These are phyloP conservation scores for Cytospora mali DNA, from an alignment of 2,329 filamentous ascomycete species.

Conservation along the genomic window DNA sequence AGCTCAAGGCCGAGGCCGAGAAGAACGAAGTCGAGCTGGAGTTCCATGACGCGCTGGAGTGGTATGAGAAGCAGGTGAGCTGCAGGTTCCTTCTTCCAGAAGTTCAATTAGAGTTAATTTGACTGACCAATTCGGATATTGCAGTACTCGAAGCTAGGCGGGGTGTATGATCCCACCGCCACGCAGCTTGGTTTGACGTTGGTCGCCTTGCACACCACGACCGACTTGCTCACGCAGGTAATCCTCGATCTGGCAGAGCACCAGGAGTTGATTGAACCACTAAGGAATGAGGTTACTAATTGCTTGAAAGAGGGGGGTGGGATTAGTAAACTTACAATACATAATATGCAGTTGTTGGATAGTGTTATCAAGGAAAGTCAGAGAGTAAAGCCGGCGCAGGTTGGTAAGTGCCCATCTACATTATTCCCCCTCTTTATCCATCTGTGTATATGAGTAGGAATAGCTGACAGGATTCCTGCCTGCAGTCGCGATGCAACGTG, in stretches of 20 bases:
- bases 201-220: conserved; percentile 47
- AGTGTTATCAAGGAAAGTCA: conserved; percentile 46
- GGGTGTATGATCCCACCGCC: conserved; percentile 38
- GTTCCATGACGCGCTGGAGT: conserved; percentile 35
- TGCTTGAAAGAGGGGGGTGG: conserved; percentile 32
- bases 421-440: neutral
- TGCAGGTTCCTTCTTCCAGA: too few species aligned
- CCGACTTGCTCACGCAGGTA: conserved; percentile 39
- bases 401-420: neutral
- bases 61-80: conserved; percentile 47
- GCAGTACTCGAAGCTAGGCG: conserved; percentile 17
- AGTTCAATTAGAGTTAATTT: too few species aligned
- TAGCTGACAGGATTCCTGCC: neutral
- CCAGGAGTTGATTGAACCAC: conserved; percentile 42
- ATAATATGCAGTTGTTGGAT: conserved; percentile 44
- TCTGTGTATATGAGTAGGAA: neutral
- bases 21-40: neutral
- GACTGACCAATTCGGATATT: too few species aligned
- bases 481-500: conserved; percentile 3
- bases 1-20: conserved; percentile 38
- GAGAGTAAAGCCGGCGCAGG: conserved; percentile 31
- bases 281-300: conserved; percentile 30
- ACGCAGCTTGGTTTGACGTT: conserved; percentile 41
- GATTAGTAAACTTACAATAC: conserved; percentile 40
- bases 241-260: conserved; percentile 45